Evolutionary conservation across 306 rosid species (phyloP), one percentile per base, ranked within the genome.

Genomic region (Hippophae rhamnoides): DNA sequence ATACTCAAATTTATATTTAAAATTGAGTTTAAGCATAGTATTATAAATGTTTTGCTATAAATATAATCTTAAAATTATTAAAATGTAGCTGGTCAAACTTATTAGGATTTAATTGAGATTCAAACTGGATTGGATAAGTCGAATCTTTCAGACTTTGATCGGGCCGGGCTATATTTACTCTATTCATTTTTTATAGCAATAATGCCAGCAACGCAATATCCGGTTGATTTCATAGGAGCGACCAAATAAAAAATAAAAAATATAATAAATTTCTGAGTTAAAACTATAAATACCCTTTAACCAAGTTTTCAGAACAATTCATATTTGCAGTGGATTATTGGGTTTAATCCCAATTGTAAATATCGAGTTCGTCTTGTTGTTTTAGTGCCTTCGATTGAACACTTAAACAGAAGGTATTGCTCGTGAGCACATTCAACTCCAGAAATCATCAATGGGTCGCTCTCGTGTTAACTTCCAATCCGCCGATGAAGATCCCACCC

Each of bases 401-500:
- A 43, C 58, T 51, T 50, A 23, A 52, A 57, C 57, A 41, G 54
- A 4, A 31, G 38, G 25, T 50, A 50, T 43, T 61, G 64, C 47
- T 56, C 54, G 70, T 31, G 64, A 66, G 67, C 60, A 60, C 50
- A 6, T 61, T 74, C 60, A 47, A 48, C 66, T 63, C 42, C 60
- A 49, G 65, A 52, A 67, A 54, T 52, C 78, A 78, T 76, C 79
- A 81, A 92, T 93, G 99, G 99, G 90, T 75, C 95, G 99, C 66
- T 93, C 97, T 76, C 95, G 99, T 56, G 94, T 89, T 40, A 87
- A 87, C 68, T 88, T 88, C 61, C 95, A 80, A 61, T 71, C 80
- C 9, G 74, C 81, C 27, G 94, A 88, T 55, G 99, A 88, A 50
- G 99, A 93, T 71, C 97, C 95, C 26, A 75, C 80, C 43, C 99